Evolutionary conservation across 192 early-diverging fungal species (phyloP), one percentile per base, ranked within the genome.

Genomic region (Phlyctochytrium arcticum): DNA sequence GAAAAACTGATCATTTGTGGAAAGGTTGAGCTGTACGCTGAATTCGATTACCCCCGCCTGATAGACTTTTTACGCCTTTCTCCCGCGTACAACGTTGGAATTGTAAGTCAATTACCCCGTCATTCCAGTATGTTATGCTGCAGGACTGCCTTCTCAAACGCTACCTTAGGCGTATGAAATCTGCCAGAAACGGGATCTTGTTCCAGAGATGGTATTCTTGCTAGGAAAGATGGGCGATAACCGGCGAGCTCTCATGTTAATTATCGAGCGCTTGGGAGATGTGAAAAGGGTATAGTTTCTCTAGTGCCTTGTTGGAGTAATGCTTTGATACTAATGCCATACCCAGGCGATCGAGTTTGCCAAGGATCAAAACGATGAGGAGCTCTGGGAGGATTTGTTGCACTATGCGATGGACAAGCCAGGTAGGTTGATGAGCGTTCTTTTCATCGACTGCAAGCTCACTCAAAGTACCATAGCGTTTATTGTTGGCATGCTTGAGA

Each of bases 191-290:
- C 85, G 88, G 34, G 89, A 88, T 56, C 75, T 99, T 59, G 91
- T 99, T 6, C 92, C 93, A 9, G 97, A 97, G 68, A 99, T 98
- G 95, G 93, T 99, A 0, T 98, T 88, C 69, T 73, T 99, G 33
- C 76, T 98, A 48, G 95, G 97, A 7, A 92, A 96, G 12, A 95
- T 98, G 94, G 97, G 97, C 47, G 86, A 99, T 59, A 96, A 94
- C 69, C 89, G 94, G 62, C 79, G 86, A 42, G 95, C 97, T 0
- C 75, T 99, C 36, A 87, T 88, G 82, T 79, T 99, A 44, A 96
- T 99, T 49, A 98, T 99, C 54, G 85, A 91, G 21, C 79, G 88
- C 47, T 73, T 99, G 10, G 81, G 86, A 32, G 90, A 99, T 76
- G 94, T 99, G 23, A 87, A 91, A 47, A 68, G 85, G 54, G 89